Conservation (phyloP, 192 early-diverging fungal species). For the Rhizophagus prolifer region DNA sequence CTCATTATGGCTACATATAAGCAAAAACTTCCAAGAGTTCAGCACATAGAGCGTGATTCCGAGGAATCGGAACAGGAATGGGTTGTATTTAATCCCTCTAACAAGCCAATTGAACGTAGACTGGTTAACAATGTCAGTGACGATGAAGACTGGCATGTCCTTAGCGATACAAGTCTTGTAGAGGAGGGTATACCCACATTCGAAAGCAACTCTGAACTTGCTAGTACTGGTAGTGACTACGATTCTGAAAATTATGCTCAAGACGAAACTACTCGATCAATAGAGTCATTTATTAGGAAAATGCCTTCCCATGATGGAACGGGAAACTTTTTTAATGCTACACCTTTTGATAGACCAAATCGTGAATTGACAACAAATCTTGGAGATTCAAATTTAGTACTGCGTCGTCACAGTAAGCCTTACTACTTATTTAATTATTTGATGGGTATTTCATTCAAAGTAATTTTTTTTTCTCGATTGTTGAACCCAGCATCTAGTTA, state of each 20-base stretch:
- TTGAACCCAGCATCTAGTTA: background rate
- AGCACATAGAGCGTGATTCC: background rate
- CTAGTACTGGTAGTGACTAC: background rate
- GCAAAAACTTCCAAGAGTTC: background rate
- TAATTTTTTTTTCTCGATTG: background rate
- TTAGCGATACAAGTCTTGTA: slow-evolving; percentile 3
- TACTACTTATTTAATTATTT: background rate
- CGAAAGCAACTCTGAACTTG: slow-evolving; percentile 1
- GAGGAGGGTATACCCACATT: background rate
- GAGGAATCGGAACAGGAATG: background rate
- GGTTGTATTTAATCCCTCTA: background rate
- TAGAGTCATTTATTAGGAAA: background rate
- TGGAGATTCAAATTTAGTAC: background rate
- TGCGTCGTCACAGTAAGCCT: background rate
- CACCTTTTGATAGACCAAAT: background rate
- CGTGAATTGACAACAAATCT: too few species aligned
- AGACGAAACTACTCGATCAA: background rate
- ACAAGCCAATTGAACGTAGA: background rate
- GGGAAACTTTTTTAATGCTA: slow-evolving; percentile 5
- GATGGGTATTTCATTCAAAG: background rate
- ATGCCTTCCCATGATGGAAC: slow-evolving; percentile 19
- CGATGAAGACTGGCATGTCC: slow-evolving; percentile 19
- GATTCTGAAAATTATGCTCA: slow-evolving; percentile 1
- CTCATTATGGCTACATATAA: background rate
- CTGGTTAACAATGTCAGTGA: background rate